Percentiles rank a stretch among this genome's conserved stretches.
Conservation (phyloP, 352 stramenopile species). For the Phytophthora pini region DNA sequence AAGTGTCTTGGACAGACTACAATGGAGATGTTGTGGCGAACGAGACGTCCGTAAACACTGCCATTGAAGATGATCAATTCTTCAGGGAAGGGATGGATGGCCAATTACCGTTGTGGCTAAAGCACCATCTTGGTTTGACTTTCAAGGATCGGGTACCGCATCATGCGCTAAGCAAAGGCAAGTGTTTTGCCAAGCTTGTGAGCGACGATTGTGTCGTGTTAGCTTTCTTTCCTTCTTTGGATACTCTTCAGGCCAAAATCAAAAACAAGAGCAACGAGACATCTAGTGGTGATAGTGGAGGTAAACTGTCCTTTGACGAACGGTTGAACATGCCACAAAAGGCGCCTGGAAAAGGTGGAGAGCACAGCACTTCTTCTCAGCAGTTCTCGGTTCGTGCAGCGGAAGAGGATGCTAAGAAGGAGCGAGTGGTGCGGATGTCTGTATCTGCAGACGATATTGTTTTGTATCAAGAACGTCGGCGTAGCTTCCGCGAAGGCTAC, state of each 20-base stretch:
- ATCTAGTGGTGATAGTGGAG: constrained; percentile 13
- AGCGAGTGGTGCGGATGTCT: constrained; percentile 57
- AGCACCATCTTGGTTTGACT: constrained; percentile 49
- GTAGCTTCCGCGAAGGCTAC: constrained; percentile 85
- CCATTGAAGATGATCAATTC: constrained; percentile 48
- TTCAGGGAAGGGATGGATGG: constrained; percentile 53
- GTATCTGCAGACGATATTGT: constrained; percentile 87
- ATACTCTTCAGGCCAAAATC: constrained; percentile 53
- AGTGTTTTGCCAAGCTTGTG: constrained; percentile 89
- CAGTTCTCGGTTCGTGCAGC: constrained; percentile 39
- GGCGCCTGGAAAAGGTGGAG: constrained; percentile 19
- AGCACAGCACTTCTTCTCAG: constrained; percentile 17
- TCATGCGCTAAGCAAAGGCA: constrained; percentile 66
- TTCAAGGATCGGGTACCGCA: constrained; percentile 47
- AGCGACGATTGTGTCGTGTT: constrained; percentile 75
- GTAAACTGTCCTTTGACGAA: constrained; percentile 9
- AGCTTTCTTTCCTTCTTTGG: constrained; percentile 78
- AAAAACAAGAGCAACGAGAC: constrained; percentile 35
- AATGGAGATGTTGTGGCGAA: constrained; percentile 48
- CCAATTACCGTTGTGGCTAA: constrained; percentile 80
- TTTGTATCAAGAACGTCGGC: constrained; percentile 78
- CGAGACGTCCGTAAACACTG: constrained; percentile 15
- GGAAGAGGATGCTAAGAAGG: constrained; percentile 34
- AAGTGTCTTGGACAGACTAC: constrained; percentile 87
- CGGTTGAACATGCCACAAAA: constrained; percentile 12